Evolutionary conservation across 352 stramenopile species (phyloP), one percentile per base, ranked within the genome.

Genomic region (Albugo candida): DNA sequence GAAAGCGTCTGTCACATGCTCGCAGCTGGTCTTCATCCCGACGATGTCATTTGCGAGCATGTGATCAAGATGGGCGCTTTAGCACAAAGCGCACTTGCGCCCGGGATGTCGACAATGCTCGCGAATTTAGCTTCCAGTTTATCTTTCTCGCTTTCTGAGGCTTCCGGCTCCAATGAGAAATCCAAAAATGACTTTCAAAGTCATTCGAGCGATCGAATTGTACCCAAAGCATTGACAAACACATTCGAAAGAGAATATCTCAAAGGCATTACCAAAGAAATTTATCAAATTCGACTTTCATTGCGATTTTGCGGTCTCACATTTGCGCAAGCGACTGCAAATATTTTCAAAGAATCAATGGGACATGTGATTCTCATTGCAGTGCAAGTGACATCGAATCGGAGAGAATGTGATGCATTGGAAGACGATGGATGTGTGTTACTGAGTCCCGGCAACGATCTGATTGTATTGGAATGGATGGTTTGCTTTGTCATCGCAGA

Each of bases 31-130:
- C 66, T 89, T n/a, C 63, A 70, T 37, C 57, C 68, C 2, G 71
- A 92, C 49, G 70, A 87, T 24, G 65, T 93, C 31, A 71, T 93
- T 35, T 93, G 81, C 39, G 73, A 92, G 41, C 83, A 92, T 49
- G 68, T 83, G 20, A 83, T 92, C 49, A 89, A 89, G 41, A 88
- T 92, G 73, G 79, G 76, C 2, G 68, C 76, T 13, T 45, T 93
- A n/a, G 79, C 81, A 17, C 77, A 87, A 19, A 89, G 71, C 35
- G 52, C 67, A 12, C 53, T 83, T 11, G 78, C 73, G 3, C 75
- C 81, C 16, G 81, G 81, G 0, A 66, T 81, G 12, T 85, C 75
- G 5, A 92, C 81, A 2, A 79, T 93, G 66, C 55, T 93, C 16
- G 69, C 80, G 3, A 93, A 93, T 39, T 47, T 93, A 5, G 65